Percentiles rank a stretch among this genome's conserved stretches.
These are phyloP conservation scores for Heterobasidion annosum DNA, from an alignment of 1,284 basidiomycete species.

Conservation along the genomic window DNA sequence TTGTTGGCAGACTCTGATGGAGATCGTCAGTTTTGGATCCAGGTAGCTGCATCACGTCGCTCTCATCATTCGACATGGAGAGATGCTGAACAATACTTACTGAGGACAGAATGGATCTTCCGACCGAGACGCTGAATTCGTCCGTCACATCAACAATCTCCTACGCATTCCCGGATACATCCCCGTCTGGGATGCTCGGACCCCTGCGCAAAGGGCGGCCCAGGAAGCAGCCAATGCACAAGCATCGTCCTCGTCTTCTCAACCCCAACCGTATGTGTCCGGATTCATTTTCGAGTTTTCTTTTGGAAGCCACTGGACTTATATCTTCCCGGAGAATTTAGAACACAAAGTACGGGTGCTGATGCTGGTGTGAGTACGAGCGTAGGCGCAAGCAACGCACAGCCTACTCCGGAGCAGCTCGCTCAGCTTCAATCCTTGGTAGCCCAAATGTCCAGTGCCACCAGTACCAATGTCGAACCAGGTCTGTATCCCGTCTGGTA, in stretches of 20 bases:
- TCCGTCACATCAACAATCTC: slow-evolving; percentile 57
- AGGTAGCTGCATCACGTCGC: slow-evolving; percentile 36
- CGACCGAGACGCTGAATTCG: slow-evolving; percentile 63
- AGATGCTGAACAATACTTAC: no score
- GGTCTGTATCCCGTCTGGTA: slow-evolving; percentile 3
- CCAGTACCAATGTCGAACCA: slow-evolving; percentile 7
- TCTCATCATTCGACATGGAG: background rate
- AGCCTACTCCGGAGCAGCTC: slow-evolving; percentile 47
- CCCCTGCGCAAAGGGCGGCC: slow-evolving; percentile 10
- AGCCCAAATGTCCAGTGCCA: slow-evolving; percentile 13
- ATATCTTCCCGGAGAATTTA: background rate
- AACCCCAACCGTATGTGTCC: slow-evolving; percentile 21
- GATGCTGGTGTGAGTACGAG: background rate
- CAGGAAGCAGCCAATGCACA: slow-evolving; percentile 12
- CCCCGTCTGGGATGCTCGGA: slow-evolving; percentile 35
- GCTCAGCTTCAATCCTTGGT: slow-evolving; percentile 37
- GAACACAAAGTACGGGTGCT: background rate
- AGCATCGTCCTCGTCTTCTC: slow-evolving; percentile 31
- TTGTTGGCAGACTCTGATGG: no score
- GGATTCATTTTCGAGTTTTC: background rate
- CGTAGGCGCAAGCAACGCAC: slow-evolving; percentile 11
- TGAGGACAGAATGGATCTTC: slow-evolving; percentile 50
- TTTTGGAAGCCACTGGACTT: background rate
- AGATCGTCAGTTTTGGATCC: slow-evolving; percentile 65
- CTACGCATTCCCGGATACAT: slow-evolving; percentile 55